Evolutionary conservation across 495 filamentous ascomycete species (phyloP), one percentile per base, ranked within the genome.

Genomic region (Pseudotulostoma volvatum): DNA sequence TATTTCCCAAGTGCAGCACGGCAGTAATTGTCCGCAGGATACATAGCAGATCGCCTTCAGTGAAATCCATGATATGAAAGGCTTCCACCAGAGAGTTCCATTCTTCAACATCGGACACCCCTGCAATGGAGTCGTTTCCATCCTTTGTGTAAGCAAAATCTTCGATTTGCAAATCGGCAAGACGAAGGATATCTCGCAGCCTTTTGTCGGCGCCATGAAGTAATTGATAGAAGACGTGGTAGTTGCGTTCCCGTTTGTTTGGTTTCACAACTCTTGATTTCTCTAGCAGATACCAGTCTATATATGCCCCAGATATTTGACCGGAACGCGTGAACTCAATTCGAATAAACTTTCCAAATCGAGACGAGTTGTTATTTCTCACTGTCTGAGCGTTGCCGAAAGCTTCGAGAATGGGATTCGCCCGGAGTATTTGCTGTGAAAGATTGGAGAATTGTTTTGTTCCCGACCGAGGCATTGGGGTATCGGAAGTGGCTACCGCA

Each of bases 371-470:
- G 64, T 99, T 88, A 50, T 99, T 99, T 34, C 92, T 68, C 17
- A 96, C 84, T 1, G 92, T 99, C 53, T 99, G 92, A 3, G 92
- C 90, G 47, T 99, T 99, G 11, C 92, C 92, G 52, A 99, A 99
- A 1, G 92, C 80, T 68, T 99, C 92, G 7, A 99, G 75, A 21
- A 99, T 99, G 0, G 92, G 92, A 59, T 99, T 99, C 23, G 92
- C 92, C 39, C 88, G 70, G 11, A 99, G 63, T 14, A 99, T 99
- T 57, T 96, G 92, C 47, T 93, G 83, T 5, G 93, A 94, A n/a
- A 99, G 72, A 39, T 84, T 84, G 1, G 84, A 80, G 37, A 88
- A 74, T 42, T 84, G 77, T 40, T 73, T 67, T 9, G 61, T 63
- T 18, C 65, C 62, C 13, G 72, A 71, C 38, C 74, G 76, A 34